Evolutionary conservation across 1,139 yeast species (phyloP).

Genomic region (Tardiomyces digboiensis): DNA sequence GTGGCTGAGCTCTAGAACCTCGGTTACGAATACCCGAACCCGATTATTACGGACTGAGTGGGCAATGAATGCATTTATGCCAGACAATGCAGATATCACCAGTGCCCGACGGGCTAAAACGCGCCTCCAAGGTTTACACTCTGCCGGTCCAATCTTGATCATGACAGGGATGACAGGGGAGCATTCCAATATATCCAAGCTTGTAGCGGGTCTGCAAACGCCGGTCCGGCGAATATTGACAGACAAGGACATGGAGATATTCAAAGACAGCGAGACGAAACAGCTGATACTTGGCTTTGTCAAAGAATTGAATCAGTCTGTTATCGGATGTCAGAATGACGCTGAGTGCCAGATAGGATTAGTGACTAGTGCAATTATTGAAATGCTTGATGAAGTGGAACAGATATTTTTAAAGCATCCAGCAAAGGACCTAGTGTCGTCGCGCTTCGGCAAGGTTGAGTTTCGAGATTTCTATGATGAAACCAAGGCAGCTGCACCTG

Average conservation of each 20-base stretch:
- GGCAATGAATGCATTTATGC: too few species aligned
- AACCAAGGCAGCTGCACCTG: constrained; percentile 28
- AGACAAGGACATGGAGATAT: constrained; percentile 49
- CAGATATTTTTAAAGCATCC: constrained; percentile 48
- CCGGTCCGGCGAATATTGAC: constrained; percentile 42
- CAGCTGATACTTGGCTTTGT: constrained; percentile 46
- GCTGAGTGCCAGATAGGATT: constrained; percentile 13
- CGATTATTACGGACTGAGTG: too few species aligned
- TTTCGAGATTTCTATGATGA: constrained; percentile 79
- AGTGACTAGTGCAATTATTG: constrained; percentile 28
- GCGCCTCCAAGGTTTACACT: too few species aligned
- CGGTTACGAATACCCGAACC: too few species aligned
- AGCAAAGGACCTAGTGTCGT: constrained; percentile 55
- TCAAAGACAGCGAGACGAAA: constrained; percentile 49
- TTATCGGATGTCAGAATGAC: constrained; percentile 45
- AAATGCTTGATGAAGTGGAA: constrained; percentile 38
- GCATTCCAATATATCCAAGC: not conserved
- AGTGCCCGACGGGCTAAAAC: too few species aligned
- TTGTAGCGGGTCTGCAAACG: not conserved
- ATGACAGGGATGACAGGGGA: not conserved
- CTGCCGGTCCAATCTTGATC: too few species aligned
- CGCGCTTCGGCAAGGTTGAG: constrained; percentile 89
- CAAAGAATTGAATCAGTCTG: constrained; percentile 50
- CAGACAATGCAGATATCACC: too few species aligned
- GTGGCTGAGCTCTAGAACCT: too few species aligned